phyloP scores from a whole-genome alignment of 2,329 filamentous ascomycete genomes.

The Aspergillus novoparasiticus region DNA sequence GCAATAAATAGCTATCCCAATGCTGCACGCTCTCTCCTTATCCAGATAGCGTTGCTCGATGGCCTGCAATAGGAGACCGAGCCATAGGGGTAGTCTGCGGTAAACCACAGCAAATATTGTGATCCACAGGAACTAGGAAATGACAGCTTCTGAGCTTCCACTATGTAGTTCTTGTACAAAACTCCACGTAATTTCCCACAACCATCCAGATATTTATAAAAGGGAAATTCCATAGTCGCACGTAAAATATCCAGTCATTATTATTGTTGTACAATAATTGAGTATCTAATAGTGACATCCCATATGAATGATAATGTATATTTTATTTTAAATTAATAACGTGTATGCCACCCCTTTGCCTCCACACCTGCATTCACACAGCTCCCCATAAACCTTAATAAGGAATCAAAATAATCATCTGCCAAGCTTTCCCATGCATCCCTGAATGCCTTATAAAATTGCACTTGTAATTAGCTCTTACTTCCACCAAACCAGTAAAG shows the following conservation, averaged over 20 bases:
- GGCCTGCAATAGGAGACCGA: no score
- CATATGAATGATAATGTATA: background rate
- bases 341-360: background rate
- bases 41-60: no score
- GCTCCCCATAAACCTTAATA: background rate
- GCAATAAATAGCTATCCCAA: no score
- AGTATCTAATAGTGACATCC: background rate
- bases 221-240: background rate
- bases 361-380: background rate
- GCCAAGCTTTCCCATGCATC: background rate
- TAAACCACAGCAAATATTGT: no score
- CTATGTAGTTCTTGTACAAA: background rate
- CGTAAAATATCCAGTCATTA: background rate
- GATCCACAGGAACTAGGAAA: no score
- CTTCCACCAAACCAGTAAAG: background rate
- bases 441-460: background rate
- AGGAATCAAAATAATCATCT: background rate
- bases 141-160: no score
- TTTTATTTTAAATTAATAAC: background rate
- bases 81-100: no score
- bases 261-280: background rate
- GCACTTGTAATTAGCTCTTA: background rate
- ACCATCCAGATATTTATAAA: background rate
- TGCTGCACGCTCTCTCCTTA: no score
- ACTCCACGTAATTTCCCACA: background rate